phyloP scores from a whole-genome alignment of 2,329 filamentous ascomycete genomes.

The Trichoderma semiorbis region DNA sequence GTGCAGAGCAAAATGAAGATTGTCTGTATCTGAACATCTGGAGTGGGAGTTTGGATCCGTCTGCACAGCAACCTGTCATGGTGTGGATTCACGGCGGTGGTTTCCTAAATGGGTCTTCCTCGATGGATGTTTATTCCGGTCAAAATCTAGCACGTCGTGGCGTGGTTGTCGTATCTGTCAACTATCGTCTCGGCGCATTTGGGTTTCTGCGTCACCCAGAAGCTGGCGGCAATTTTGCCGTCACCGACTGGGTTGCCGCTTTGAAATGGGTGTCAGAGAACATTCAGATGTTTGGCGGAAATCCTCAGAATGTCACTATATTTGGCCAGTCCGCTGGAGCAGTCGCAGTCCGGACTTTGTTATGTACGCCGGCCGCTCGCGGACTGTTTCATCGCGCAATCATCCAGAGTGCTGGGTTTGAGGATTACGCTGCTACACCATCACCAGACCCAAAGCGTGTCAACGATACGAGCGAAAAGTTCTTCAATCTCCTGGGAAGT shows the following conservation, averaged over 20 bases:
- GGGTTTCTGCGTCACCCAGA: not conserved
- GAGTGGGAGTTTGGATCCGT: not conserved
- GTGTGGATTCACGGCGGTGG: not conserved
- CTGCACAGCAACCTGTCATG: not conserved
- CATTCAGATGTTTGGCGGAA: not conserved
- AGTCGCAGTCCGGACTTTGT: not conserved
- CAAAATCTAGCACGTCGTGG: not conserved
- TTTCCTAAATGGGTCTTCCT: not conserved
- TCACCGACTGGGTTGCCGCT: not conserved
- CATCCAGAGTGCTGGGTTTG: not conserved
- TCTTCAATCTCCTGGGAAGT: not conserved
- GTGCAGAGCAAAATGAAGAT: not conserved
- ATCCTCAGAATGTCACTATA: not conserved
- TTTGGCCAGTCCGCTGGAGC: not conserved
- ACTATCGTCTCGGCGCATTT: not conserved
- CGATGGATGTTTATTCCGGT: not conserved
- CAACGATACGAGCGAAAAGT: not conserved
- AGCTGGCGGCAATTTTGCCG: not conserved
- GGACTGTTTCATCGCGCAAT: not conserved
- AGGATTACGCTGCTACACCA: not conserved
- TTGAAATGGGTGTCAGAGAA: not conserved
- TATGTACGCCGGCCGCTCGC: not conserved
- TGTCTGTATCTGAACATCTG: not conserved
- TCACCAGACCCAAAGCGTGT: not conserved
- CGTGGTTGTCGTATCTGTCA: not conserved